Evolutionary conservation across 495 filamentous ascomycete species (phyloP), one percentile per base, ranked within the genome.

Genomic region (Cudoniella acicularis): DNA sequence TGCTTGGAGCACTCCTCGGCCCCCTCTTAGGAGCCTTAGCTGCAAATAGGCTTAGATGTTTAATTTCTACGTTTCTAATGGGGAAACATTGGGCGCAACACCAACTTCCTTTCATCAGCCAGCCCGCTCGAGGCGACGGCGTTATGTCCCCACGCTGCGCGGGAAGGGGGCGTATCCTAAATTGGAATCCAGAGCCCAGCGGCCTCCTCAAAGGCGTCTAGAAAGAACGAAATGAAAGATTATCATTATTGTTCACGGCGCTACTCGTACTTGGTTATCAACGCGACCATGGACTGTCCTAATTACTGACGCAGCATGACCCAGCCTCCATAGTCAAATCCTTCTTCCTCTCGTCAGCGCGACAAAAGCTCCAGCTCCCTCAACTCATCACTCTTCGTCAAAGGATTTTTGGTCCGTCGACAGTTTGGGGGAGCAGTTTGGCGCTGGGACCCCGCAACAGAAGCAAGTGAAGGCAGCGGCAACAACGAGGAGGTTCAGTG

Each of bases 401-500:
- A 21, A 40, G 25, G 47, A 23, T 16, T 10, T 24, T 24, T 57
- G 45, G 45, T 21, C 13, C 0, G 13, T 50, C 25, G 46, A 50
- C 8, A 49, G n/a, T 11, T 20, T 49, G 30, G 46, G 51, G 47
- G 46, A 57, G 10, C 25, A 41, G 4, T 27, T 25, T 13, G 25
- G 55, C 21, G 46, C 20, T 24, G 47, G 47, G 26, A 47, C 16
- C 6, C 16, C 13, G 43, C 16, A 47, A 21, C 43, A 47, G 17
- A 6, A 47, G 20, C 13, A 21, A 21, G 43, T 47, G 43, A 47
- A 47, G 43, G 43, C 43, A 47, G n/a, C 9, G 36, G 36, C 36
- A 41, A n/a, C 43, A 46, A 20, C 23, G 20, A 47, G 55, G 20
- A 49, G 50, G 47, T 58, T 17, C 54, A 64, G 62, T 47, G 53